Evolutionary conservation across 1,284 basidiomycete genomes (phyloP).

Genomic region (Schizopora paradoxa): DNA sequence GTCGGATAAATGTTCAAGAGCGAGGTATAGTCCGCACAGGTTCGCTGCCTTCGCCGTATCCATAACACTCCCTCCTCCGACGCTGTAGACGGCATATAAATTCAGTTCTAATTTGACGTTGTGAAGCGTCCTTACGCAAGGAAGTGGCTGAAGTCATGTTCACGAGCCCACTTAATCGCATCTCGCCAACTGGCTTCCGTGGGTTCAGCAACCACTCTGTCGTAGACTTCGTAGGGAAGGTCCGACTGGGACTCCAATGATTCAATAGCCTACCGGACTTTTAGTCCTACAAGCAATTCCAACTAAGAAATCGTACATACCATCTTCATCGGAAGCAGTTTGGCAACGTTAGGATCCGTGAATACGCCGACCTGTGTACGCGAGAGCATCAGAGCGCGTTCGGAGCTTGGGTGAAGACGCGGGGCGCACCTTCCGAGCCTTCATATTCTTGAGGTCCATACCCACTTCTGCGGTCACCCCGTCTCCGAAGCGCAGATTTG

Average conservation of each 20-base stretch:
- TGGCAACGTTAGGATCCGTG: constrained; percentile 83
- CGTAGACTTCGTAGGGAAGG: constrained; percentile 81
- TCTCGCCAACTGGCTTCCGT: constrained; percentile 86
- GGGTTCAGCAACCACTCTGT: constrained; percentile 83
- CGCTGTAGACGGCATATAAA: constrained; percentile 39
- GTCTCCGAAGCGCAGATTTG: constrained; percentile 85
- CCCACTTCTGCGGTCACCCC: constrained; percentile 90
- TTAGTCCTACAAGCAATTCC: constrained; percentile 7
- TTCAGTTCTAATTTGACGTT: constrained; percentile 11
- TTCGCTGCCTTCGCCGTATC: constrained; percentile 94
- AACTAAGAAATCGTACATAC: constrained; percentile 32
- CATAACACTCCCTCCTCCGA: constrained; percentile 94
- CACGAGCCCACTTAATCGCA: constrained; percentile 85
- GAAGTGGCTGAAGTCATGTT: constrained; percentile 89
- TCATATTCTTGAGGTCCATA: constrained; percentile 91
- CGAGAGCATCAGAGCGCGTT: constrained; percentile 23
- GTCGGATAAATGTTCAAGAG: constrained; percentile 8
- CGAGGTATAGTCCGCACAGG: constrained; percentile 44
- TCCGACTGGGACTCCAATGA: constrained; percentile 69
- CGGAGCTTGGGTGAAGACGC: constrained; percentile 7
- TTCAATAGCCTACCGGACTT: constrained; percentile 55
- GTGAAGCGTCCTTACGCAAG: constrained; percentile 67
- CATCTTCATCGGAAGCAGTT: constrained; percentile 77
- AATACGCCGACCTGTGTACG: constrained; percentile 80
- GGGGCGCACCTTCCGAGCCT: constrained; percentile 62